Base-by-base conservation (phyloP, 257 asterid species). In the Solanum peruvianum region DNA sequence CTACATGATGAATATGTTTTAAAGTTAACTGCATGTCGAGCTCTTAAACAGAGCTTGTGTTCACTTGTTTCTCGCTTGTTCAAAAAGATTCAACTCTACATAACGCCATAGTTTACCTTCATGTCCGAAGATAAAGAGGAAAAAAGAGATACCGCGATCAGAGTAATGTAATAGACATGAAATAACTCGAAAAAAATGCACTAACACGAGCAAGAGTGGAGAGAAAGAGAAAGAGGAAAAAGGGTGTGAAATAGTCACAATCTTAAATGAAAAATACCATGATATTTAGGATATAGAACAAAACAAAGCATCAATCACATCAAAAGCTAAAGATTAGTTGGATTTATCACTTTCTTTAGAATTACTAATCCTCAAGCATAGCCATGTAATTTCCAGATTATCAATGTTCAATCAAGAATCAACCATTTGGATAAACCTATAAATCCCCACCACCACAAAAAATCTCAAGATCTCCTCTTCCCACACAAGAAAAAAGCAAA, bases 321-420 rank as follows among this genome's bases (percentile, higher is more conserved):
- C 56, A 76, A 25, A 75, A 42, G 13, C 23, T 4, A 2, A 71
- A 6, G 20, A 45, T 39, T 16, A 9, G 37, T n/a, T 44, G 3
- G 39, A 78, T 25, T n/a, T 78, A 42, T 78, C 60, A 35, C 15
- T 44, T 44, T 7, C 62, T 56, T 56, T 56, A 18, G 20, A 56
- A 56, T 7, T 15, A 45, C 85, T 47, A 47, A 45, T 27, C 66
- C 42, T 80, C 20, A 45, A 78, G 64, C 84, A 78, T 0, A 27
- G 66, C 84, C 84, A 80, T 47, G 84, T 80, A 80, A 78, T 45
- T n/a, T 42, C 83, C 37, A 35, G 31, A 78, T 80, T 80, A n/a
- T 15, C 42, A 27, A 14, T 44, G 10, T 45, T 3, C 85, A 47
- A 27, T 42, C 60, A 42, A 42, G 23, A 39, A 75, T 41, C 52